Percentiles rank a stretch among this genome's conserved stretches.
phyloP scores from a whole-genome alignment of 345 rosid genomes.

The Eutrema yunnanense region DNA sequence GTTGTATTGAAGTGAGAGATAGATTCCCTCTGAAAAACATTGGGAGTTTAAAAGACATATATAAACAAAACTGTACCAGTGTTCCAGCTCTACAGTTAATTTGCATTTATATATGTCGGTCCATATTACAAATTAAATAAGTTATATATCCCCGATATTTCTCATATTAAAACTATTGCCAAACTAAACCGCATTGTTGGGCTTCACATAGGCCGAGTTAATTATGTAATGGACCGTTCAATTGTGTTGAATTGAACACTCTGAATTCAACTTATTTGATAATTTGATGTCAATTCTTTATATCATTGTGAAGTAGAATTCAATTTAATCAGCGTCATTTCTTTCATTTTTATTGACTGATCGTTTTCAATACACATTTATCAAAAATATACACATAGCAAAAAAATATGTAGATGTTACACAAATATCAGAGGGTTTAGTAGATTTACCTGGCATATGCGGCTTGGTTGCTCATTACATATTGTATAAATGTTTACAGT shows the following conservation, averaged over 20 bases:
- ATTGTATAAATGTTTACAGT: neutral
- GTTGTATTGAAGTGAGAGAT: constrained; percentile 22
- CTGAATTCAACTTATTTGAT: too few relatives aligned
- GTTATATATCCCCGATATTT: neutral
- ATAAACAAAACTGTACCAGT: constrained; percentile 26
- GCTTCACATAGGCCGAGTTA: neutral
- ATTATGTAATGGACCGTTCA: neutral
- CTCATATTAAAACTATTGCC: neutral
- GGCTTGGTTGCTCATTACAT: neutral
- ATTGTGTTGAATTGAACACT: too few relatives aligned
- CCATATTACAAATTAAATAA: neutral
- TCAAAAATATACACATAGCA: too few relatives aligned
- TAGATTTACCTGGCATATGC: neutral
- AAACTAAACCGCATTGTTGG: constrained; percentile 2
- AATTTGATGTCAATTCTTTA: too few relatives aligned
- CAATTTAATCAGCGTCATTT: too few relatives aligned
- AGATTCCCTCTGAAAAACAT: constrained; percentile 35
- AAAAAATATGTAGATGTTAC: neutral
- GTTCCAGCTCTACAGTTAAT: constrained; percentile 18
- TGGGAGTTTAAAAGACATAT: constrained; percentile 33
- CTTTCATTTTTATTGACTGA: too few relatives aligned
- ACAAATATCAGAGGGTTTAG: too few relatives aligned
- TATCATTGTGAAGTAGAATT: too few relatives aligned
- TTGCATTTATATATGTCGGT: constrained; percentile 29
- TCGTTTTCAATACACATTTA: too few relatives aligned